Percentiles rank a stretch among this genome's conserved stretches.
Conservation (phyloP, 768 basidiomycete genomes). For the Mycena vitilis region DNA sequence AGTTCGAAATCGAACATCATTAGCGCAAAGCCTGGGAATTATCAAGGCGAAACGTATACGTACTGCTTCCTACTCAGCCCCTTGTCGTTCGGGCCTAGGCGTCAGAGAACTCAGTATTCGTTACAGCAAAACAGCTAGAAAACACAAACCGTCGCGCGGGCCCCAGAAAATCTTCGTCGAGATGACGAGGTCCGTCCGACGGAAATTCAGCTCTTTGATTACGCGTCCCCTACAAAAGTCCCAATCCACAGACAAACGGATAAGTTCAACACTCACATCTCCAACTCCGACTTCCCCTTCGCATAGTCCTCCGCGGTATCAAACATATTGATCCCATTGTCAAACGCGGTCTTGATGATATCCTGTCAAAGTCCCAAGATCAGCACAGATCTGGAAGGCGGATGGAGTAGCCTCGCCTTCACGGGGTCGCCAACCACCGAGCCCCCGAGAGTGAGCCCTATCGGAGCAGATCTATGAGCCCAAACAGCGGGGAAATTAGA, state of each 20-base stretch:
- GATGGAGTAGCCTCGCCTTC: slow-evolving; percentile 41
- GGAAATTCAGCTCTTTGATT: slow-evolving; percentile 76
- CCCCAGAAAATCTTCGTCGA: slow-evolving; percentile 89
- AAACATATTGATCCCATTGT: slow-evolving; percentile 82
- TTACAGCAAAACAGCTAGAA: background rate
- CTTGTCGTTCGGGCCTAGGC: slow-evolving; percentile 62
- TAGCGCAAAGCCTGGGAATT: too few relatives aligned
- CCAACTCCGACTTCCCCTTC: slow-evolving; percentile 74
- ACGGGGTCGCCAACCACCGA: slow-evolving; percentile 68
- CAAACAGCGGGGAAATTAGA: background rate
- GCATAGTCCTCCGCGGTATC: slow-evolving; percentile 77
- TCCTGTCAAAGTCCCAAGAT: slow-evolving; percentile 54
- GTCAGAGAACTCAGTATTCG: too few relatives aligned
- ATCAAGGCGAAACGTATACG: too few relatives aligned
- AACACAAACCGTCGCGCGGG: slow-evolving; percentile 45
- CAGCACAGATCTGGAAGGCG: background rate
- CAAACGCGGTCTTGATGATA: slow-evolving; percentile 83
- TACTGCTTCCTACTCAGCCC: slow-evolving; percentile 72
- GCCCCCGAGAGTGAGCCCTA: slow-evolving; percentile 34
- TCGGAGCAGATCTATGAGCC: slow-evolving; percentile 4
- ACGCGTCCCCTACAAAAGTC: slow-evolving; percentile 66
- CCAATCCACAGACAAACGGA: too few relatives aligned
- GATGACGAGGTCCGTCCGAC: slow-evolving; percentile 76
- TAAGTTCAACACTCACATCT: slow-evolving; percentile 64
- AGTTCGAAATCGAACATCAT: background rate